Evolutionary conservation across 2,329 filamentous ascomycete species (phyloP).

Genomic region (Ophiocordyceps camponoti-rufipedis): DNA sequence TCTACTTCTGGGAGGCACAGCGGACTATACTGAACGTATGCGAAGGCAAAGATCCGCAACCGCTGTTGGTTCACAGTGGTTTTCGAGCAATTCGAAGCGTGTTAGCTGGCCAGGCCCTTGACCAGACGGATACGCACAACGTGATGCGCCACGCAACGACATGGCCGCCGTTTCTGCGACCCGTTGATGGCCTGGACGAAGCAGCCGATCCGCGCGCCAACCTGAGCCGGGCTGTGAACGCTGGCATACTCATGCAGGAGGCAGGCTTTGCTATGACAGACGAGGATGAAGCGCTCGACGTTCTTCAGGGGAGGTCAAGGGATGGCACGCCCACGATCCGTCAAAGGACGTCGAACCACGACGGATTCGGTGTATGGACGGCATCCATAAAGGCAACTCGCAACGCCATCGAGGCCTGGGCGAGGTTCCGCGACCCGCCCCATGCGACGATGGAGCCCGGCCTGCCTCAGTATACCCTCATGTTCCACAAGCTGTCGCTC

Average conservation of each 20-base stretch:
- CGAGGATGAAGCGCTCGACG: conserved; percentile 29
- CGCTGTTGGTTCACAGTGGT: conserved; percentile 30
- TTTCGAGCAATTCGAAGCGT: conserved; percentile 37
- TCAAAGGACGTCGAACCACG: conserved; percentile 12
- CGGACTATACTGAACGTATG: conserved; percentile 33
- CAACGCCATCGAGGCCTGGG: conserved; percentile 44
- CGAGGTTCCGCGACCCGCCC: conserved; percentile 22
- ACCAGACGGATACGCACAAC: conserved; percentile 27
- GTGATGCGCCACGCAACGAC: conserved; percentile 27
- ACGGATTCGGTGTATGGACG: conserved; percentile 26
- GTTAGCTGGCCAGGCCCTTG: conserved; percentile 34
- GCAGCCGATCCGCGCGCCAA: conserved; percentile 29
- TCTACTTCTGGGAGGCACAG: conserved; percentile 35
- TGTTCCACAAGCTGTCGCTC: conserved; percentile 37
- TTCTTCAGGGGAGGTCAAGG: conserved; percentile 31
- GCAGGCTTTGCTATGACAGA: conserved; percentile 31
- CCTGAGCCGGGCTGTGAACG: conserved; percentile 32
- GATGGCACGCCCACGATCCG: conserved; percentile 40
- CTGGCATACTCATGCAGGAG: conserved; percentile 34
- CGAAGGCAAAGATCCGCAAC: conserved; percentile 23
- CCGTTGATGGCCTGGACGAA: conserved; percentile 42
- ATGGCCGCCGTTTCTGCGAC: conserved; percentile 42
- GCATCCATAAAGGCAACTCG: conserved; percentile 38
- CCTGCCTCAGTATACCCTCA: conserved; percentile 32
- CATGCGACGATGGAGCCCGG: conserved; percentile 15